These are phyloP conservation scores for Hypomyces rosellus DNA, from an alignment of 2,329 filamentous ascomycete genomes.

Conservation along the genomic window DNA sequence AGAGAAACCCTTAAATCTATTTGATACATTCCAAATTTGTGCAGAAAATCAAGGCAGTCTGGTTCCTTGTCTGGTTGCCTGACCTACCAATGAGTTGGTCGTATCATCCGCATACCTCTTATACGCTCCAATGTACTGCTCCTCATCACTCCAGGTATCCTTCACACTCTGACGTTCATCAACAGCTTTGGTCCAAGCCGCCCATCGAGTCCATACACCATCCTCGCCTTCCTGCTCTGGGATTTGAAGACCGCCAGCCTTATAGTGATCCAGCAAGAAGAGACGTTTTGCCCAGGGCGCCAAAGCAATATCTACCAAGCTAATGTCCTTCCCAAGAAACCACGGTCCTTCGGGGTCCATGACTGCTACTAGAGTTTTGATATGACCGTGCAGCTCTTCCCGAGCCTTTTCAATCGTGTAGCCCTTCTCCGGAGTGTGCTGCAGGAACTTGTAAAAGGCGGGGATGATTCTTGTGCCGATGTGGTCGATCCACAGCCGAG, in stretches of 20 bases:
- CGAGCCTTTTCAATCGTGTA: constrained; percentile 49
- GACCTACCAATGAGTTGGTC: constrained; percentile 54
- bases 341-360: constrained; percentile 55
- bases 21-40: too few species aligned
- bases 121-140: constrained; percentile 64
- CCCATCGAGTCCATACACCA: constrained; percentile 57
- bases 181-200: constrained; percentile 56
- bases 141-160: constrained; percentile 61
- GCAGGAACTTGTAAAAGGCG: constrained; percentile 57
- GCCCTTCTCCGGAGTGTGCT: constrained; percentile 45
- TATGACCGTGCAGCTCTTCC: constrained; percentile 48
- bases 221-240: constrained; percentile 46
- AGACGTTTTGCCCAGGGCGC: constrained; percentile 68
- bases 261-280: constrained; percentile 72
- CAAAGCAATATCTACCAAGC: constrained; percentile 62
- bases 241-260: constrained; percentile 47
- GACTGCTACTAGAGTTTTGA: constrained; percentile 56
- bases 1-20: too few species aligned
- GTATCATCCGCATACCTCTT: constrained; percentile 60
- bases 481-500: constrained; percentile 69
- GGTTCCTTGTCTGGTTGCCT: constrained; percentile 56
- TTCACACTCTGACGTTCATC: constrained; percentile 54
- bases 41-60: constrained; percentile 42
- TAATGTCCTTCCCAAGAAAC: constrained; percentile 59
- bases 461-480: constrained; percentile 61